Evolutionary conservation across 176 grass and related monocot species (phyloP).

Genomic region (Typha latifolia): DNA sequence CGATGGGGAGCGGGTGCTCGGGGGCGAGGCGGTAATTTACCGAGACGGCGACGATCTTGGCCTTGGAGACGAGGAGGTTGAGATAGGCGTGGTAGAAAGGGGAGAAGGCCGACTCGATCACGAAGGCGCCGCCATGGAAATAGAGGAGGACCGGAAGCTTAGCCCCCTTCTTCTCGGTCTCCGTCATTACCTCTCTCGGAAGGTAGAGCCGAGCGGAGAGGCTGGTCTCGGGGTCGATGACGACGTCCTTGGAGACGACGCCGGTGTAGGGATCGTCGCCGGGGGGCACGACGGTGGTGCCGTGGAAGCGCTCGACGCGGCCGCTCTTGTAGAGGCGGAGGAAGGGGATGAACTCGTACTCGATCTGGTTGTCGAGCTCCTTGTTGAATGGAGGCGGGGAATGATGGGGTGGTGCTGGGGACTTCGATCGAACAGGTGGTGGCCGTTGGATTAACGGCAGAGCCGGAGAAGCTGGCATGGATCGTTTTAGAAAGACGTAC

Average conservation of each 20-base stretch:
- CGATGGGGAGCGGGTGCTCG: constrained; percentile 56
- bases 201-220: constrained; percentile 29
- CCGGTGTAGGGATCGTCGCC: constrained; percentile 14
- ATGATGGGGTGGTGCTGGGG: not conserved
- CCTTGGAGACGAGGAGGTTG: constrained; percentile 36
- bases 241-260: constrained; percentile 29
- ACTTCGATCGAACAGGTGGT: not conserved
- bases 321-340: constrained; percentile 35
- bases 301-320: constrained; percentile 18
- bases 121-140: constrained; percentile 71
- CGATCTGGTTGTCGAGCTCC: not conserved
- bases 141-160: constrained; percentile 51
- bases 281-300: constrained; percentile 18
- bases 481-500: constrained; percentile 13
- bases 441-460: constrained; percentile 1
- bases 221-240: constrained; percentile 16
- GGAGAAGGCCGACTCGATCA: constrained; percentile 75
- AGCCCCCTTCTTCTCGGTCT: not conserved
- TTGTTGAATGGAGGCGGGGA: not conserved
- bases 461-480: not conserved
- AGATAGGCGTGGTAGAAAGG: constrained; percentile 75
- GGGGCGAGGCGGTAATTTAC: constrained; percentile 78
- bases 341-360: constrained; percentile 22
- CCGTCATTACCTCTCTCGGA: constrained; percentile 8
- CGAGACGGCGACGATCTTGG: constrained; percentile 53